Percentiles rank a stretch among this genome's conserved stretches.
Conservation (phyloP, 2,329 filamentous ascomycete genomes). For the Claviceps capensis region DNA sequence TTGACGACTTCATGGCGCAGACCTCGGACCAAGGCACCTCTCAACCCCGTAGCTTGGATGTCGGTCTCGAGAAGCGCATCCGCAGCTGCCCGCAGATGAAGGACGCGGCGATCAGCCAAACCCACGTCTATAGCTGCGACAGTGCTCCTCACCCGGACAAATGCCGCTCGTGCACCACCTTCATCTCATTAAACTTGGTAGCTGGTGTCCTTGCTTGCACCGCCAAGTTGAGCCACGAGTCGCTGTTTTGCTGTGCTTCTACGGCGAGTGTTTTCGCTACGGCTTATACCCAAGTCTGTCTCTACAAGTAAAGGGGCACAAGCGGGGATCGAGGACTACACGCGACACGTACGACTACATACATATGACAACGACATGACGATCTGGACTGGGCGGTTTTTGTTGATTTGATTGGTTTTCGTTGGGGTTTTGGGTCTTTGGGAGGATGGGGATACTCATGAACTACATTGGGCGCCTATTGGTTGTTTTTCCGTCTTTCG, state of each 20-base stretch:
- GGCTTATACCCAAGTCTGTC: not conserved
- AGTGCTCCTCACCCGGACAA: not conserved
- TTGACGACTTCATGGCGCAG: not conserved
- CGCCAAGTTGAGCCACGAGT: not conserved
- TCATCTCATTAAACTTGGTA: not conserved
- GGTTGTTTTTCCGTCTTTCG: no score
- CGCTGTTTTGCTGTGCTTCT: not conserved
- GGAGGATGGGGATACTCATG: no score
- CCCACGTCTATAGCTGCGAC: not conserved
- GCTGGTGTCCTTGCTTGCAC: not conserved
- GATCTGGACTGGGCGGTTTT: no score
- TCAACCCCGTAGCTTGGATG: not conserved
- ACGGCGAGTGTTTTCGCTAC: not conserved
- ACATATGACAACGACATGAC: no score
- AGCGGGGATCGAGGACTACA: not conserved
- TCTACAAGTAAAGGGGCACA: not conserved
- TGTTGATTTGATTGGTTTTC: no score
- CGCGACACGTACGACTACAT: not conserved
- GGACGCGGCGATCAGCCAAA: no score
- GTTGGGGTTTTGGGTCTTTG: no score
- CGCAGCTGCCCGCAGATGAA: not conserved
- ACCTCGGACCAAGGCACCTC: no score
- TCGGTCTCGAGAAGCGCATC: not conserved
- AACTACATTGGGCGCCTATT: no score
- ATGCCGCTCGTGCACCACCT: not conserved